These are phyloP conservation scores for Benincasa hispida DNA, from an alignment of 306 rosid species.

Conservation along the genomic window DNA sequence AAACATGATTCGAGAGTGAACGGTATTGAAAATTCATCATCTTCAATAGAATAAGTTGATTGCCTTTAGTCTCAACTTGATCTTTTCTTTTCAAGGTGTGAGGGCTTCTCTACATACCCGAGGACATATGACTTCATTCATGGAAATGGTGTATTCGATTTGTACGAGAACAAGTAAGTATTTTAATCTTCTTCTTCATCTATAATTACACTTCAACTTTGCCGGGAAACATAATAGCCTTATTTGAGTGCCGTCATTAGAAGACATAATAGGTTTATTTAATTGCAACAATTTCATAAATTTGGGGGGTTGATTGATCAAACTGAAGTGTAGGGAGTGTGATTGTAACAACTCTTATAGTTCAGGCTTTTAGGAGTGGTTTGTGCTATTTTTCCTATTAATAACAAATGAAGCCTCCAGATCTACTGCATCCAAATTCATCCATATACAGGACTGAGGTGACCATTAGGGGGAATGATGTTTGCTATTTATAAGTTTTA, in stretches of 20 bases:
- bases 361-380: too few relatives aligned
- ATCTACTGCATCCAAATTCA: too few relatives aligned
- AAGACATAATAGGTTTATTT: too few relatives aligned
- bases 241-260: not conserved
- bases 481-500: not conserved
- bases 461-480: not conserved
- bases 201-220: not conserved
- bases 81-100: slow-evolving; percentile 54
- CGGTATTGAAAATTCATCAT: too few relatives aligned
- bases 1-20: not conserved
- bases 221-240: not conserved
- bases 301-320: too few relatives aligned
- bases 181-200: slow-evolving; percentile 12
- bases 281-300: too few relatives aligned
- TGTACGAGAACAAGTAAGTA: slow-evolving; percentile 67
- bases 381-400: too few relatives aligned
- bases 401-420: too few relatives aligned
- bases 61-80: slow-evolving; percentile 5
- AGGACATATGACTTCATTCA: slow-evolving; percentile 94
- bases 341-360: too few relatives aligned
- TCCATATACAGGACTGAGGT: too few relatives aligned
- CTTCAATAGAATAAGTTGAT: not conserved
- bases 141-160: slow-evolving; percentile 61
- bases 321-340: too few relatives aligned
- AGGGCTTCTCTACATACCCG: slow-evolving; percentile 97